Conservation (phyloP, 352 stramenopile genomes). For the Phytophthora meadii region DNA sequence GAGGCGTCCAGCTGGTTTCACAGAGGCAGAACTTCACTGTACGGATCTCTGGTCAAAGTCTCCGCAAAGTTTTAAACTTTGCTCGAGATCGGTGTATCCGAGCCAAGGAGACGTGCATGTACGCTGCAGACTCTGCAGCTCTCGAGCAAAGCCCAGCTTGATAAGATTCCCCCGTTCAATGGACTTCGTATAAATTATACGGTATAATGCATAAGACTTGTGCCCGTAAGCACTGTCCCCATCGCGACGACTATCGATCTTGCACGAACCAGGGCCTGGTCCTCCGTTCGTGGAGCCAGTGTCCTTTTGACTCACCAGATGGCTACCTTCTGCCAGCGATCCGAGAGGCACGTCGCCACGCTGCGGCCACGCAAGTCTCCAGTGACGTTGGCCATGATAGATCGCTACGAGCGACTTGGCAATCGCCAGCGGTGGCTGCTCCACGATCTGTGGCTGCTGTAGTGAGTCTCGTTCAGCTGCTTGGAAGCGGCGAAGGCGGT, state of each 20-base stretch:
- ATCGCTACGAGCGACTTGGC: slow-evolving; percentile 5
- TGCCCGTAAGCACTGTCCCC: slow-evolving; percentile 15
- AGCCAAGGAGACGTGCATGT: background rate
- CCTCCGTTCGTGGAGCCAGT: slow-evolving; percentile 20
- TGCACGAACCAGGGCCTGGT: background rate
- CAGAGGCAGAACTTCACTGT: slow-evolving; percentile 4
- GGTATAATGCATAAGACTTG: slow-evolving; percentile 3
- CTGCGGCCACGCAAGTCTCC: slow-evolving; percentile 14
- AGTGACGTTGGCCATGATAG: slow-evolving; percentile 15
- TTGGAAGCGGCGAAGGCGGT: background rate
- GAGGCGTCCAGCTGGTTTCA: slow-evolving; percentile 9
- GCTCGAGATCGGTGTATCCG: slow-evolving; percentile 12
- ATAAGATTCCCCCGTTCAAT: slow-evolving; percentile 8
- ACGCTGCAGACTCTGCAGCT: background rate
- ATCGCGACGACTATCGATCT: slow-evolving; percentile 5
- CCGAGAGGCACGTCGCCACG: slow-evolving; percentile 4
- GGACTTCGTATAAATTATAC: background rate
- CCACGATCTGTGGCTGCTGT: slow-evolving; percentile 13
- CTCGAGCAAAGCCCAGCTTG: slow-evolving; percentile 4
- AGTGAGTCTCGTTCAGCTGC: slow-evolving; percentile 9
- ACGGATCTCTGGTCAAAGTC: slow-evolving; percentile 12
- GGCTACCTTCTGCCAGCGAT: slow-evolving; percentile 13
- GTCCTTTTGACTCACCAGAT: slow-evolving; percentile 35
- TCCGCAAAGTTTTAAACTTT: slow-evolving; percentile 12
- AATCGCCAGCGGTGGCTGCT: slow-evolving; percentile 29